These are phyloP conservation scores for Apiospora koreana DNA, from an alignment of 2,329 filamentous ascomycete genomes.

Conservation along the genomic window DNA sequence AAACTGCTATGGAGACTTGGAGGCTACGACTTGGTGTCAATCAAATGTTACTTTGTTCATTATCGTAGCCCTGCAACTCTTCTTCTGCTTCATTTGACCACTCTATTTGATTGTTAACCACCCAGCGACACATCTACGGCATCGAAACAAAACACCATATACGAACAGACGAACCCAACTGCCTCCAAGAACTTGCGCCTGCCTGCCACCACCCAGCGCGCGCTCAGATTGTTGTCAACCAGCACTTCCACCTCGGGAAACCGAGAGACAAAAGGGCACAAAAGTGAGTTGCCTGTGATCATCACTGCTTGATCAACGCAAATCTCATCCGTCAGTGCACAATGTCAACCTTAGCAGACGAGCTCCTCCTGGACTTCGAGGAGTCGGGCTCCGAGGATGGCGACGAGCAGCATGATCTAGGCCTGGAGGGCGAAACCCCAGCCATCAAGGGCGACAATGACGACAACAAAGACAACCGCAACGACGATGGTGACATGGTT, in stretches of 20 bases:
- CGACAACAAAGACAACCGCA: slow-evolving; percentile 32
- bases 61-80: neutral
- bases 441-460: slow-evolving; percentile 44
- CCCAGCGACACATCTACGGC: neutral
- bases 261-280: slow-evolving; percentile 11
- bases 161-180: neutral
- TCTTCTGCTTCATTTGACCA: neutral
- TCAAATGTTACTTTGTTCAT: neutral
- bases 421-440: slow-evolving; percentile 43
- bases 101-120: neutral
- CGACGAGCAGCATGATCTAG: slow-evolving; percentile 56
- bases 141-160: neutral
- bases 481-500: slow-evolving; percentile 50
- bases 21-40: neutral
- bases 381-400: slow-evolving; percentile 79
- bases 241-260: neutral
- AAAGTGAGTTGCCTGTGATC: slow-evolving; percentile 19
- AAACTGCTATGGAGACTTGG: neutral
- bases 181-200: neutral
- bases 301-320: slow-evolving; percentile 13
- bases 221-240: neutral
- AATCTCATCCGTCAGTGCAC: slow-evolving; percentile 18
- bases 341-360: slow-evolving; percentile 92
- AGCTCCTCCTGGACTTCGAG: slow-evolving; percentile 89
- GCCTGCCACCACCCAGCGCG: neutral